These are phyloP conservation scores for Diaporthe destruens DNA, from an alignment of 2,329 filamentous ascomycete species.

Conservation along the genomic window DNA sequence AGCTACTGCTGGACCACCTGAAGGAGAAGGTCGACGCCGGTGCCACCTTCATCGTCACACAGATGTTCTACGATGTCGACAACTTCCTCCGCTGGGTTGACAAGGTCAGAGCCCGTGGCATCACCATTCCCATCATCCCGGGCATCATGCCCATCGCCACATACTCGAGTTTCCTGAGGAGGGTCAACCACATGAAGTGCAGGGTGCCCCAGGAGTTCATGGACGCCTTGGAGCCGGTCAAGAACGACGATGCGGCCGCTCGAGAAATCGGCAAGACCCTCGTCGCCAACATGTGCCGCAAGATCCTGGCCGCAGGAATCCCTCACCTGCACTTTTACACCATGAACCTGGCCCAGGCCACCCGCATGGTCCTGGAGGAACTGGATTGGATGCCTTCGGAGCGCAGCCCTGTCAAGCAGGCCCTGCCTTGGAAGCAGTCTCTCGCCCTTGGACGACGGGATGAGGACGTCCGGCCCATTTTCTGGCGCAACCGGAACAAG, in stretches of 20 bases:
- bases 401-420: conserved; percentile 83
- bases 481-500: conserved; percentile 97
- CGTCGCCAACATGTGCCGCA: conserved; percentile 90
- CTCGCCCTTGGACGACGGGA: conserved; percentile 88
- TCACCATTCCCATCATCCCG: conserved; percentile 78
- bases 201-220: conserved; percentile 86
- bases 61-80: conserved; percentile 99
- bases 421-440: conserved; percentile 96
- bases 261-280: conserved; percentile 89
- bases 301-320: conserved; percentile 85
- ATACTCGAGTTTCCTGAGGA: conserved; percentile 90
- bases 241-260: conserved; percentile 95
- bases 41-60: conserved; percentile 93
- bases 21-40: conserved; percentile 98
- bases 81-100: conserved; percentile 93
- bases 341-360: conserved; percentile 97
- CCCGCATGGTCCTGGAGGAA: conserved; percentile 93
- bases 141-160: conserved; percentile 97
- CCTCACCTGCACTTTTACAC: conserved; percentile 97
- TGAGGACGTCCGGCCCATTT: conserved; percentile 97
- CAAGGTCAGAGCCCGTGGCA: conserved; percentile 87
- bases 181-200: conserved; percentile 92
- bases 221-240: conserved; percentile 86
- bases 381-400: conserved; percentile 83
- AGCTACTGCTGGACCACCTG: conserved; percentile 87